Percentiles rank a stretch among this genome's conserved stretches.
Evolutionary conservation across 2,329 filamentous ascomycete species (phyloP).

Genomic region (Eutypella sp.): DNA sequence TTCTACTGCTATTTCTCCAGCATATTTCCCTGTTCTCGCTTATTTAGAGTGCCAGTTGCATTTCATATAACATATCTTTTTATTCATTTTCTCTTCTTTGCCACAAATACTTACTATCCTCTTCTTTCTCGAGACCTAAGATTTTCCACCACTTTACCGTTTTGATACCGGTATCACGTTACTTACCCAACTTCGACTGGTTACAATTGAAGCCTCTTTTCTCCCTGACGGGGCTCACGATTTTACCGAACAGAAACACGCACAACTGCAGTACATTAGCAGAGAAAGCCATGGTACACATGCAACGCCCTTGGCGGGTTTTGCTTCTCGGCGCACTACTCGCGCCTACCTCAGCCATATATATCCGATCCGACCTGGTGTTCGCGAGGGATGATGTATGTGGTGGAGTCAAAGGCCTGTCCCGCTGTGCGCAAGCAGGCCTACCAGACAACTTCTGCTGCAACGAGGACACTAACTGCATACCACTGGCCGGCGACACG

Average conservation of each 20-base stretch:
- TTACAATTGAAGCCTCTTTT: too few species aligned
- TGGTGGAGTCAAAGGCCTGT: slow-evolving; percentile 35
- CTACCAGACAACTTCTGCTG: slow-evolving; percentile 68
- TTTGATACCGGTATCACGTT: neutral
- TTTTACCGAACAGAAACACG: too few species aligned
- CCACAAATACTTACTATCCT: slow-evolving; percentile 13
- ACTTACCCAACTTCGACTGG: too few species aligned
- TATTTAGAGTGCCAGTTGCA: slow-evolving; percentile 7
- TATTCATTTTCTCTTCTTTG: slow-evolving; percentile 12
- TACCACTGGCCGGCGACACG: slow-evolving; percentile 56
- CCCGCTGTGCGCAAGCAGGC: slow-evolving; percentile 45
- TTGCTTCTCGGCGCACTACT: slow-evolving; percentile 31
- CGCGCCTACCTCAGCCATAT: slow-evolving; percentile 31
- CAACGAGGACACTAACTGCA: slow-evolving; percentile 46
- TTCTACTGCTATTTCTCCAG: slow-evolving; percentile 18
- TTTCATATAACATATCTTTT: slow-evolving; percentile 18
- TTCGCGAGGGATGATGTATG: slow-evolving; percentile 46
- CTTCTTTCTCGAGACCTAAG: slow-evolving; percentile 8
- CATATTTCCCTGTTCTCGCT: slow-evolving; percentile 7
- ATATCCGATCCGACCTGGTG: slow-evolving; percentile 30
- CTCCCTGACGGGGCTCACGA: neutral
- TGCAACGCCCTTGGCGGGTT: slow-evolving; percentile 28
- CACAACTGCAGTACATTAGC: neutral
- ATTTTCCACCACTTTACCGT: slow-evolving; percentile 7
- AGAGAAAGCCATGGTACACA: slow-evolving; percentile 21